Evolutionary conservation across 2,329 filamentous ascomycete species (phyloP), one percentile per base, ranked within the genome.

Genomic region (Incumbomyces lentus): DNA sequence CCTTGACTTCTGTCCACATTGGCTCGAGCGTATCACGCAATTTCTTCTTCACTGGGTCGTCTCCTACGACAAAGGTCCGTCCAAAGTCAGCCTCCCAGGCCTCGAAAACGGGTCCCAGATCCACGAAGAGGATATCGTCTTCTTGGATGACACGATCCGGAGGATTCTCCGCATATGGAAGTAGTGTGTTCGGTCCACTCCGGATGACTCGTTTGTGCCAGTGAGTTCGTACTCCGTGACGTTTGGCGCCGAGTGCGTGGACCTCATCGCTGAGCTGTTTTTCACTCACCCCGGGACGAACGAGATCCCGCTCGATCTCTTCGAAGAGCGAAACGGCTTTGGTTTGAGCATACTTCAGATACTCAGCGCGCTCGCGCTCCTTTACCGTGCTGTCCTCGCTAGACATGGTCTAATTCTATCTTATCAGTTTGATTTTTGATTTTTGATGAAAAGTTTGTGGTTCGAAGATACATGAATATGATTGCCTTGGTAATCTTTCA

Each of bases 71-170:
- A 49, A 68, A 75, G 1, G 72, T 75, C 12, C 72, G 68, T 6
- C 72, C 71, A 48, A 74, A 74, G 50, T 75, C 72, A 4, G 72
- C 72, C 54, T 75, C 72, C 69, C 69, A 76, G 1, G 61, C 63
- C 42, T 73, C 71, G 47, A 75, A 74, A 0, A 75, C 71, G 0
- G 72, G 72, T 0, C 72, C 72, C 1, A 75, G 60, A 50, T 75
- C 72, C 30, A 75, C 66, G 47, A 71, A 67, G 2, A 76, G 58
- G 40, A 76, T 75, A 46, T 76, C 72, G 44, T 73, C 70, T 2
- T 58, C 54, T 49, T 68, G 52, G 40, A 76, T 68, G 29, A 66
- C 56, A 3, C 72, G 69, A 50, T 74, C 70, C 0, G 71, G 69
- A 3, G 61, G 57, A 46, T 72, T 75, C 22, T 26, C 22, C 22